These are phyloP conservation scores for Entonaema liquescens DNA, from an alignment of 495 filamentous ascomycete species.

Conservation along the genomic window DNA sequence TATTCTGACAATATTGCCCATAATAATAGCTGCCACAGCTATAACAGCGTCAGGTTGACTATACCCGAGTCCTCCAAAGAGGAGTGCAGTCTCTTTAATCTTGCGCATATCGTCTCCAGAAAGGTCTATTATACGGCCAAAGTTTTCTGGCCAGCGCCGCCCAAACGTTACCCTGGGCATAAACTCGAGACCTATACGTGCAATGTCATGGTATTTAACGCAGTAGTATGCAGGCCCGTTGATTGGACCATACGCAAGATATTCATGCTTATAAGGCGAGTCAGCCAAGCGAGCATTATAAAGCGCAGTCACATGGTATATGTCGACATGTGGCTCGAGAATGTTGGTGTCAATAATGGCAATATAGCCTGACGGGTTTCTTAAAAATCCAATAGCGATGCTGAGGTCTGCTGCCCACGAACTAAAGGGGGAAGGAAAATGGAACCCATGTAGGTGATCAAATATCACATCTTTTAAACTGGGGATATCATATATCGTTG, in stretches of 20 bases:
- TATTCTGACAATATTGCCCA: not conserved
- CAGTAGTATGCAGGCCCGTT: slow-evolving; percentile 18
- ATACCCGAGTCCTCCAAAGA: not conserved
- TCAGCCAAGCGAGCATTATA: not conserved
- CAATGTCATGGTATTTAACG: not conserved
- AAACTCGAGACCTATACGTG: not conserved
- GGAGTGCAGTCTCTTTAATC: not conserved
- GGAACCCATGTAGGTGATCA: not conserved
- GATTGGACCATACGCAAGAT: slow-evolving; percentile 22
- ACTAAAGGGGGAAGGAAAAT: slow-evolving; percentile 6
- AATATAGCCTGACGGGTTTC: not conserved
- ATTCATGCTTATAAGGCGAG: not conserved
- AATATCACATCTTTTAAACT: not conserved
- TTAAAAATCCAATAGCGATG: not conserved
- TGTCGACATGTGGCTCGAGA: slow-evolving; percentile 4
- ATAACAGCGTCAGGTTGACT: not conserved
- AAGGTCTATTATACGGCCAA: not conserved
- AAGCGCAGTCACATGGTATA: slow-evolving; percentile 12
- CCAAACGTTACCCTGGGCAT: not conserved
- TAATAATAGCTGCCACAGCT: not conserved
- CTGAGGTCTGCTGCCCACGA: slow-evolving; percentile 22
- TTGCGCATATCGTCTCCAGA: not conserved
- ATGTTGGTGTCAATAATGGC: slow-evolving; percentile 28
- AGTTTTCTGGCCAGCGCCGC: too few relatives aligned
- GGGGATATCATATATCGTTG: slow-evolving; percentile 14